Evolutionary conservation across 225 moss, liverwort and hornwort genomes (phyloP), one percentile per base, ranked within the genome.

Genomic region (Polytrichum formosum): DNA sequence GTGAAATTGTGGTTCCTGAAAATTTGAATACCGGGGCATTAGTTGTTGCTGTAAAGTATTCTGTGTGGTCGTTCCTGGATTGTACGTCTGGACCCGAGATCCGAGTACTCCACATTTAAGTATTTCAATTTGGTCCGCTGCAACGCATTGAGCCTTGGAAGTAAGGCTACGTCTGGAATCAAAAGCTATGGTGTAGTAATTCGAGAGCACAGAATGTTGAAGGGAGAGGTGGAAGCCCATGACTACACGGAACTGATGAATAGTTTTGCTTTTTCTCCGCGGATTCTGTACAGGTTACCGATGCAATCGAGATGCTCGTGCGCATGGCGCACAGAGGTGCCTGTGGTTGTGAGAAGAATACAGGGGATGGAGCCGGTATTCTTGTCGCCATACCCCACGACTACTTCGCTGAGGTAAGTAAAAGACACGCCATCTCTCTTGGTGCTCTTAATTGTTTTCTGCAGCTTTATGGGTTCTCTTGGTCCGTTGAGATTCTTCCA

Each of bases 291-390:
- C 85, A 92, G 91, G 91, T 92, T 53, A 82, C 80, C 55, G 92
- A 92, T 70, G 92, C 92, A 17, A 70, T 92, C 21, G 82, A 88
- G 70, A 92, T 92, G 92, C 92, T 92, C 1, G 77, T 82, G 70
- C 92, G 92, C n/a, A 92, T 92, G 92, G 88, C 90, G 7, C 92
- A 92, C 70, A 85, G 92, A 61, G 92, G 92, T 18, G 92, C 90
- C 6, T 92, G 92, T 67, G 92, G 92, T 58, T 92, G 92, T 67
- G 92, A 92, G 70, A 82, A 81, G 68, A 92, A 92, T 68, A 92
- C 90, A 2, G 92, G 92, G 55, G 90, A 90, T 70, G 92, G 92
- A 3, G 92, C 92, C 46, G 92, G 92, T 61, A 92, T 92, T 54
- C 81, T 88, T 53, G 82, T 92, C 22, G 87, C 78, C 30, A 81